Percentiles rank a stretch among this genome's conserved stretches.
These are phyloP conservation scores for Thalia dealbata DNA, from an alignment of 176 grass and related monocot species.

Conservation along the genomic window DNA sequence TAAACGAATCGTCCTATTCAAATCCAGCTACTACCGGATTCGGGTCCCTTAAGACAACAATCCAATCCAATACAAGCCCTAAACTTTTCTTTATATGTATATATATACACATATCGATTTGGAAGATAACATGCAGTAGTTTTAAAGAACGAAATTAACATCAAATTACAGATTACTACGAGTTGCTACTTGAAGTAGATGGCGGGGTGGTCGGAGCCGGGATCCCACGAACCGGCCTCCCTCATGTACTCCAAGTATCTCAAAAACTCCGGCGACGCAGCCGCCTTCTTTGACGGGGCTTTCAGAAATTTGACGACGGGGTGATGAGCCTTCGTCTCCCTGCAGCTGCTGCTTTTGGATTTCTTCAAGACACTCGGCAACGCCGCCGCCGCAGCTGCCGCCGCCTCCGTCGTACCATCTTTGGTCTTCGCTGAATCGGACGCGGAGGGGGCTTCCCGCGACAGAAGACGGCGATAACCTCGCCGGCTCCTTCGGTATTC, in stretches of 20 bases:
- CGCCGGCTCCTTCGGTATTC: background rate
- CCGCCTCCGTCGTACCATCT: background rate
- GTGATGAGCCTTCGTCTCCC: slow-evolving; percentile 19
- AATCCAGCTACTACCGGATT: background rate
- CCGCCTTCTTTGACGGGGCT: slow-evolving; percentile 12
- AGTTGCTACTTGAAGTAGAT: slow-evolving; percentile 31
- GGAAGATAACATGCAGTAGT: no score
- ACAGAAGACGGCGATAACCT: slow-evolving; percentile 31
- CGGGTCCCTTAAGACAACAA: no score
- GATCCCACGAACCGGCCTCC: slow-evolving; percentile 34
- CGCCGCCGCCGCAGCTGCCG: slow-evolving; percentile 13
- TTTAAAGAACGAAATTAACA: no score
- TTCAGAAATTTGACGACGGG: slow-evolving; percentile 25
- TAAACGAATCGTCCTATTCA: background rate
- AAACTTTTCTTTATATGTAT: background rate
- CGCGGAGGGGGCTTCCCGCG: background rate
- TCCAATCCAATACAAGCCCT: no score
- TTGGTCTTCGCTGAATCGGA: no score
- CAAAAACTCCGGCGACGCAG: slow-evolving; percentile 31
- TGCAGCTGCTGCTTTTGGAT: slow-evolving; percentile 6
- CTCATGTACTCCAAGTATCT: slow-evolving; percentile 38
- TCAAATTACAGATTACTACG: no score
- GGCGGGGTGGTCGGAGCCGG: slow-evolving; percentile 17
- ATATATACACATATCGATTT: no score
- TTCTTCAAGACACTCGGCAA: slow-evolving; percentile 53